Conservation (phyloP, 2,329 filamentous ascomycete species). For the Pleoardoris graminearum region DNA sequence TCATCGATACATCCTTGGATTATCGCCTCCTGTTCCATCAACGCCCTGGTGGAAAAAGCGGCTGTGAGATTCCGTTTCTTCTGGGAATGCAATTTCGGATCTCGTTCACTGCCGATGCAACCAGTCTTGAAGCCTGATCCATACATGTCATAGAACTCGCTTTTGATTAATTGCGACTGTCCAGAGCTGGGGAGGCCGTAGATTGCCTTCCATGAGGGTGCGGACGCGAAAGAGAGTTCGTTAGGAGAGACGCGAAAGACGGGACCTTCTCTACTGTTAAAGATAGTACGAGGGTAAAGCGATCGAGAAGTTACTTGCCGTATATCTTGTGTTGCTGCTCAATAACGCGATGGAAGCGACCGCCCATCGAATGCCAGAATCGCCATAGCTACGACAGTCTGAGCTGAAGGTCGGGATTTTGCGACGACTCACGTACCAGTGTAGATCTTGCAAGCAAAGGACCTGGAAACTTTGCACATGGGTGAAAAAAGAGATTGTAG, state of each 20-base stretch:
- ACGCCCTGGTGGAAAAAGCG: conserved; percentile 42
- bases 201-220: conserved; percentile 43
- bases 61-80: conserved; percentile 29
- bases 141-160: conserved; percentile 41
- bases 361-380: background rate
- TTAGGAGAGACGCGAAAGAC: conserved; percentile 44
- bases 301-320: too few species aligned
- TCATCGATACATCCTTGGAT: conserved; percentile 27
- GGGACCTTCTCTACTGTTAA: too few species aligned
- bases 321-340: conserved; percentile 6
- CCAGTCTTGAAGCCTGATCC: conserved; percentile 23
- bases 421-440: background rate
- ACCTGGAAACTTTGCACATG: conserved; percentile 6
- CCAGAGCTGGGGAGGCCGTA: conserved; percentile 31
- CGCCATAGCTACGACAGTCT: conserved; percentile 4
- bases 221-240: conserved; percentile 42
- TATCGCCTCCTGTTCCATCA: conserved; percentile 41
- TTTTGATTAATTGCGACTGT: conserved; percentile 27
- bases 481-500: conserved; percentile 13
- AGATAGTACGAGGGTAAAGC: too few species aligned
- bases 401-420: background rate
- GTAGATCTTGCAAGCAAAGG: conserved; percentile 9
- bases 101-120: conserved; percentile 23
- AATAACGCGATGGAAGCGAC: conserved; percentile 1
- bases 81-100: conserved; percentile 25